Evolutionary conservation across 495 filamentous ascomycete genomes (phyloP), one percentile per base, ranked within the genome.

Genomic region (Saxispiralis lemnorum): DNA sequence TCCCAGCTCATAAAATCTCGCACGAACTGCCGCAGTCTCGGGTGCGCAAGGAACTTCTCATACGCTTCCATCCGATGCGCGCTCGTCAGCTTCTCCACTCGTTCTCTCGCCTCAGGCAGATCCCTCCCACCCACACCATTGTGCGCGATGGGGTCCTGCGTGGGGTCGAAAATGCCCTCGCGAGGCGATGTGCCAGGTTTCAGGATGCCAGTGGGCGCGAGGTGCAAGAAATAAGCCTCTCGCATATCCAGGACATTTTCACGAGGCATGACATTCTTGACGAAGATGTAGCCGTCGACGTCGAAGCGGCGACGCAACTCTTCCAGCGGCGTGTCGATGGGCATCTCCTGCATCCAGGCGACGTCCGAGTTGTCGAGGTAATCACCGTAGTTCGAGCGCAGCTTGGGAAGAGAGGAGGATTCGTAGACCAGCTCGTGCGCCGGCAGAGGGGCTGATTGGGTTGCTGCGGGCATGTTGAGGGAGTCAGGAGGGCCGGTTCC

Each of bases 261-360:
- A 9, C 24, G 24, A 5, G 24, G 54, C 18, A 56, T 44, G 7
- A 56, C 14, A 38, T 41, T 36, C 32, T 56, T 56, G 10, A 56
- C 42, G 44, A 43, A 56, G 4, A 56, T 28, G 39, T 54, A 56
- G 46, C 49, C 49, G 32, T 52, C 49, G 9, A 30, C 31, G 10
- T 48, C 35, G 30, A 52, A 48, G 12, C 45, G 46, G 14, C 39
- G 19, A 32, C 45, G 41, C 31, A 52, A 44, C 31, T 52, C 49
- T 19, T 47, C 41, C 15, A 47, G 30, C 1, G 49, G 49, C 63
- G 18, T 70, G 57, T 1, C 60, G 59, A 47, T 72, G 6, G 43
- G 39, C 13, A 48, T 54, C 15, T 47, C 31, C 31, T 36, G 41
- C 51, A 54, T 47, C 48, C 54, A 52, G 15, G 41, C 54, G 7